Evolutionary conservation across 768 basidiomycete genomes (phyloP).

Genomic region (Nevesoporus exiguus): DNA sequence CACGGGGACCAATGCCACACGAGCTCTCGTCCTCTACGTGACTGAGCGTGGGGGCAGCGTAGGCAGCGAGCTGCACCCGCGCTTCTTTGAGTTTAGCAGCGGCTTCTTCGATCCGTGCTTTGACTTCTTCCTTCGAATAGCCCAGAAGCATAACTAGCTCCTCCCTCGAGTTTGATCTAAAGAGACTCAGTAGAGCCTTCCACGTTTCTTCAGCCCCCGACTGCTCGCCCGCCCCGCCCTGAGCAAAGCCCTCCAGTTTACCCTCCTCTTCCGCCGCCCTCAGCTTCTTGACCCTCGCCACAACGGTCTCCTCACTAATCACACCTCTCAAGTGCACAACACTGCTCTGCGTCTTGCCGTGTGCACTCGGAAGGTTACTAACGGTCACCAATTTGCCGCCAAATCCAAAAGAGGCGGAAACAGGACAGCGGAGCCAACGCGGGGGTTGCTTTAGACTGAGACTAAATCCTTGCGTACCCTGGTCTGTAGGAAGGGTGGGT

Average conservation of each 20-base stretch:
- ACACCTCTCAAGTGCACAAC: slow-evolving; percentile 77
- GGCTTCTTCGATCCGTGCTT: slow-evolving; percentile 74
- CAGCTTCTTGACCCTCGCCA: slow-evolving; percentile 69
- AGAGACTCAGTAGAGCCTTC: slow-evolving; percentile 86
- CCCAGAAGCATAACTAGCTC: slow-evolving; percentile 89
- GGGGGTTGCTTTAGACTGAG: slow-evolving; percentile 92
- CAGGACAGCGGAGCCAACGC: slow-evolving; percentile 89
- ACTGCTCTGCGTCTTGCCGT: slow-evolving; percentile 80
- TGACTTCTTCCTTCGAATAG: slow-evolving; percentile 87
- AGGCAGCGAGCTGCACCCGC: slow-evolving; percentile 19
- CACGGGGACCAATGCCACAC: slow-evolving; percentile 48
- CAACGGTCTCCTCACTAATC: slow-evolving; percentile 69
- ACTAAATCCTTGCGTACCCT: slow-evolving; percentile 46
- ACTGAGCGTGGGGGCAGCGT: slow-evolving; percentile 30
- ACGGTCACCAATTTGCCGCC: slow-evolving; percentile 84
- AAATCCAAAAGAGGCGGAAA: slow-evolving; percentile 82
- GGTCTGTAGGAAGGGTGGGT: slow-evolving; percentile 42
- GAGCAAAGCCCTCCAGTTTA: slow-evolving; percentile 63
- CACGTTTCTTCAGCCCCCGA: slow-evolving; percentile 55
- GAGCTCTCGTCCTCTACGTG: slow-evolving; percentile 40
- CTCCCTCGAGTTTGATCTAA: slow-evolving; percentile 84
- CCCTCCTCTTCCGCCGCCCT: slow-evolving; percentile 58
- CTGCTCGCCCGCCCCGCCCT: slow-evolving; percentile 40
- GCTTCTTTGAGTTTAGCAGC: slow-evolving; percentile 66
- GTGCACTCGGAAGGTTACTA: slow-evolving; percentile 66